These are phyloP conservation scores for Porogramme epimiltina DNA, from an alignment of 1,284 basidiomycete genomes.

Conservation along the genomic window DNA sequence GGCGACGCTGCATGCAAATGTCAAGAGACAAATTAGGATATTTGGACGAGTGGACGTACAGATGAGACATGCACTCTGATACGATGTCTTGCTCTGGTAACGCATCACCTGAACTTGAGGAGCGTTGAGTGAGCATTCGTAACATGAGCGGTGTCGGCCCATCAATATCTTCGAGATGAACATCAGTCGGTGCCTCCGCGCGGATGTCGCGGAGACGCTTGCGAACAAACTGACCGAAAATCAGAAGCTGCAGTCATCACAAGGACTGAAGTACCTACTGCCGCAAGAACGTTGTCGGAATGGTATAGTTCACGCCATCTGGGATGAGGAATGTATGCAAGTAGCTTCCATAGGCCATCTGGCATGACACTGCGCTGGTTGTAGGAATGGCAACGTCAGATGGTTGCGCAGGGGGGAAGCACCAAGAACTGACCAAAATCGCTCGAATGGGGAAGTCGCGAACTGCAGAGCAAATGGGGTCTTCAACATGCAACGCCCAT, in stretches of 20 bases:
- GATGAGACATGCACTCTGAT: conserved; percentile 69
- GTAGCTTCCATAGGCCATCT: conserved; percentile 48
- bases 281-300: conserved; percentile 68
- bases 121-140: conserved; percentile 1
- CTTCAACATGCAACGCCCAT: conserved; percentile 11
- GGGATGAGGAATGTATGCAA: conserved; percentile 59
- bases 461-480: conserved; percentile 16
- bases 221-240: conserved; percentile 1
- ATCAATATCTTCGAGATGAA: not conserved
- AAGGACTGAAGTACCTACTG: conserved; percentile 41
- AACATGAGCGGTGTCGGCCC: not conserved
- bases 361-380: conserved; percentile 1
- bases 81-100: conserved; percentile 69
- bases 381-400: not conserved
- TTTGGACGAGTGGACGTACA: conserved; percentile 43
- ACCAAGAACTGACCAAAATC: conserved; percentile 8
- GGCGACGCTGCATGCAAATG: conserved; percentile 28
- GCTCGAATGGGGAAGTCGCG: conserved; percentile 22
- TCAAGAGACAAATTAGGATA: too few relatives aligned
- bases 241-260: not conserved
- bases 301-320: conserved; percentile 65
- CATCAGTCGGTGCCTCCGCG: not conserved
- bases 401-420: not conserved
- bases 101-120: conserved; percentile 30
- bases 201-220: not conserved